Evolutionary conservation across 371 early-diverging fungal genomes (phyloP).

Genomic region (Choanephora cucurbitarum): DNA sequence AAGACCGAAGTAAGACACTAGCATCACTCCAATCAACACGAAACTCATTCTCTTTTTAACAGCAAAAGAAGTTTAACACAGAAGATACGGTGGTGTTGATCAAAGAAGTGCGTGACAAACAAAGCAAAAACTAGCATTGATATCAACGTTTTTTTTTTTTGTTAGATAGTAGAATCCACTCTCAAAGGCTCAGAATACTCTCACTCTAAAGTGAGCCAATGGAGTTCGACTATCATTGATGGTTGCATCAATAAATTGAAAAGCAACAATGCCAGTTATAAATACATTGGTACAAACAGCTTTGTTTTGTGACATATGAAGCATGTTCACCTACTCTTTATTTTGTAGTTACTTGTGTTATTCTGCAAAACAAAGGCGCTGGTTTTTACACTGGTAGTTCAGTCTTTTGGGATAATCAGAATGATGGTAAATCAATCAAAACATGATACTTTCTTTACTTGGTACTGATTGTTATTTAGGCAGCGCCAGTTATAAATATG

Average conservation of each 20-base stretch:
- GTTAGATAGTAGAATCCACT: constrained; percentile 62
- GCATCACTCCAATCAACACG: too few species aligned
- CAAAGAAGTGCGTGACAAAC: constrained; percentile 32
- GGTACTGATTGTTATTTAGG: constrained; percentile 43
- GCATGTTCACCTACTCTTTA: neutral
- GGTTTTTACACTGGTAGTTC: constrained; percentile 76
- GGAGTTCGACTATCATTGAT: constrained; percentile 73
- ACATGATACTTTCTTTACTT: too few species aligned
- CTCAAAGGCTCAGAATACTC: constrained; percentile 68
- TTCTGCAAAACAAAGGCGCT: constrained; percentile 78
- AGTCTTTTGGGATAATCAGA: constrained; percentile 75
- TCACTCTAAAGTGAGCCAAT: constrained; percentile 67
- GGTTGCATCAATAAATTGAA: constrained; percentile 64
- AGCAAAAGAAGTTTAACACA: constrained; percentile 28
- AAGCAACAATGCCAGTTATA: constrained; percentile 66
- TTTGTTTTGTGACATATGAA: neutral
- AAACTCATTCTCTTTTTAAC: neutral
- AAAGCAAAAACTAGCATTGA: neutral
- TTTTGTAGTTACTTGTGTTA: constrained; percentile 61
- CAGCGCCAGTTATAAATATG: constrained; percentile 66
- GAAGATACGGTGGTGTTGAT: constrained; percentile 29
- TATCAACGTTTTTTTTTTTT: too few species aligned
- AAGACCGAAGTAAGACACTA: too few species aligned
- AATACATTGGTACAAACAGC: constrained; percentile 65
- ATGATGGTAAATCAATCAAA: constrained; percentile 52